phyloP scores from a whole-genome alignment of 2,329 filamentous ascomycete genomes.

The Gyromitra esculenta region DNA sequence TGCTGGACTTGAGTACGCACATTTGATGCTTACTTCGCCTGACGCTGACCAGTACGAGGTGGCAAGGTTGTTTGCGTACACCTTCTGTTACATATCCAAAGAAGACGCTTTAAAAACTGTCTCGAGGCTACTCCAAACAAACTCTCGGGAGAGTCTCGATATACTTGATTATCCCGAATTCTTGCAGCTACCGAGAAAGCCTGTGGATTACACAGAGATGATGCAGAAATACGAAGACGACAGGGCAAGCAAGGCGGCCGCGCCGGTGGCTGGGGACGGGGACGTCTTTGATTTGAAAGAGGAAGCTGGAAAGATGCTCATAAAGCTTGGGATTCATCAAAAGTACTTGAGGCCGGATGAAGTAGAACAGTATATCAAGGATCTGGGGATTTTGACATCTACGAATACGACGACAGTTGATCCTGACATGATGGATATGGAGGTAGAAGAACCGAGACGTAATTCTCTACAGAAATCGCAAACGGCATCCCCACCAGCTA shows the following conservation, averaged over 20 bases:
- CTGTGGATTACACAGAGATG: constrained; percentile 60
- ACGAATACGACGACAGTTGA: constrained; percentile 19
- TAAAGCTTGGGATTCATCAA: constrained; percentile 43
- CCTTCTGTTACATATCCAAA: constrained; percentile 66
- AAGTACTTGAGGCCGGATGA: constrained; percentile 53
- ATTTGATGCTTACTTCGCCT: constrained; percentile 67
- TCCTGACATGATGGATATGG: constrained; percentile 42
- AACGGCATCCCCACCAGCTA: not conserved
- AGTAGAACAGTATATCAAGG: constrained; percentile 50
- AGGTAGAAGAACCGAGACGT: not conserved
- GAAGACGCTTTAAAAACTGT: constrained; percentile 36
- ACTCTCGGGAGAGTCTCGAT: constrained; percentile 60
- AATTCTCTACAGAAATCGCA: constrained; percentile 17
- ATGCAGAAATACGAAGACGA: constrained; percentile 21
- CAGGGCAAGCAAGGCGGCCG: not conserved
- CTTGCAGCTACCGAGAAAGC: constrained; percentile 9
- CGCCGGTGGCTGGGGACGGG: not conserved
- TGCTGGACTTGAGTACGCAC: constrained; percentile 70
- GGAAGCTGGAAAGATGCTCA: constrained; percentile 45
- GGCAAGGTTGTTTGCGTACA: constrained; percentile 74
- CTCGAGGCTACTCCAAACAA: constrained; percentile 33
- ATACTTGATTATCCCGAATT: constrained; percentile 42
- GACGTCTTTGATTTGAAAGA: constrained; percentile 29
- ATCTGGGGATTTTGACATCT: constrained; percentile 50
- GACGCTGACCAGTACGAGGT: constrained; percentile 65